Evolutionary conservation across 108 stramenopile species (phyloP).

Genomic region (Cyclotella distinguenda): DNA sequence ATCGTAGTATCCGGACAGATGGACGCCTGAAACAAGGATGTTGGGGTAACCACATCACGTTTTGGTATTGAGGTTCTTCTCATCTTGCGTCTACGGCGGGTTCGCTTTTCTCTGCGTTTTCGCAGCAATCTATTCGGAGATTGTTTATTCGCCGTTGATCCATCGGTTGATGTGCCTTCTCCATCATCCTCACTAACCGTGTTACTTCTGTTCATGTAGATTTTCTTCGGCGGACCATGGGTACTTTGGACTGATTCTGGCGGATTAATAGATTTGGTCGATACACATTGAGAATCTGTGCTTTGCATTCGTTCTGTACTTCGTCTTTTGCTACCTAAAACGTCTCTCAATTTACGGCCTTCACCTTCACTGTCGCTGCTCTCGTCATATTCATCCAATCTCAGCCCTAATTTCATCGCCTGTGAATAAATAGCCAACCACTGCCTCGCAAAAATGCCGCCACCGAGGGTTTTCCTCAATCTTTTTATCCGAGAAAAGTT

Average conservation of each 20-base stretch:
- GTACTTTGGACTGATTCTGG: background rate
- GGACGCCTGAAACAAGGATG: conserved; percentile 29
- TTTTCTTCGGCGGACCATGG: conserved; percentile 31
- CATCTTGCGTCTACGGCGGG: conserved; percentile 1
- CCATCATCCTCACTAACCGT: background rate
- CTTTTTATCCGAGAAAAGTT: conserved; percentile 80
- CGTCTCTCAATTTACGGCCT: conserved; percentile 28
- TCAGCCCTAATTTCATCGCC: conserved; percentile 64
- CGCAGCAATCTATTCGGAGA: conserved; percentile 12
- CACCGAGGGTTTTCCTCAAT: conserved; percentile 76
- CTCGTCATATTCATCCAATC: conserved; percentile 42
- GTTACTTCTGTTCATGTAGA: conserved; percentile 40
- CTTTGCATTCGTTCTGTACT: background rate
- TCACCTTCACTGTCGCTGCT: conserved; percentile 33
- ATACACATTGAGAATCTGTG: background rate
- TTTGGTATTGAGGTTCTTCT: conserved; percentile 1
- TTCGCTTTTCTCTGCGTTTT: conserved; percentile 12
- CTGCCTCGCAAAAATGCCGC: conserved; percentile 79
- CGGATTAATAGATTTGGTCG: background rate
- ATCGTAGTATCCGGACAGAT: conserved; percentile 58
- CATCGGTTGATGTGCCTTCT: conserved; percentile 8
- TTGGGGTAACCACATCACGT: conserved; percentile 3
- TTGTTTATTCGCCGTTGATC: conserved; percentile 17
- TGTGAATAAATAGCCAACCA: conserved; percentile 82
- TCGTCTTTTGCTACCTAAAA: background rate